A percentile compares a stretch with the other conserved stretches of the same genome.
Evolutionary conservation across 352 stramenopile species (phyloP).

Genomic region (Phytophthora vignae): DNA sequence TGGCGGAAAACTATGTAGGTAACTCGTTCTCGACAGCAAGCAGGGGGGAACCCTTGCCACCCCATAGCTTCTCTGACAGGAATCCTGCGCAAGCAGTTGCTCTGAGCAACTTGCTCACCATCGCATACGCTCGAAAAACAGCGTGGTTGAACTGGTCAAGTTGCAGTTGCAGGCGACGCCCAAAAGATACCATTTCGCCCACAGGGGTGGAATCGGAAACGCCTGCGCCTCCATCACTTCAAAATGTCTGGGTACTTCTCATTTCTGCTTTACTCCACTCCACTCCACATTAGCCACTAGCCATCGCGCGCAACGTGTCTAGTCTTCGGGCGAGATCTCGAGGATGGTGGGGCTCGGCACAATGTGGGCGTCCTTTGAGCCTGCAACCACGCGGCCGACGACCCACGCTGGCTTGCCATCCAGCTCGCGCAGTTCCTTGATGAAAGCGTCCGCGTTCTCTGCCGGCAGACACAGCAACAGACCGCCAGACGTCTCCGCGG

Average conservation of each 20-base stretch:
- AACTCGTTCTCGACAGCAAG: too few relatives aligned
- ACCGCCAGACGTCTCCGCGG: constrained; percentile 95
- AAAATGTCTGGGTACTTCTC: too few relatives aligned
- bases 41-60: too few relatives aligned
- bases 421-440: constrained; percentile 87
- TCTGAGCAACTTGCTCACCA: background rate
- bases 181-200: constrained; percentile 6
- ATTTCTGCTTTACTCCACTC: background rate
- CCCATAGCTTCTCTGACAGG: too few relatives aligned
- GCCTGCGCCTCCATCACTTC: background rate
- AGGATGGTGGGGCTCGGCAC: constrained; percentile 60
- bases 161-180: constrained; percentile 11
- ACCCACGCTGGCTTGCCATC: constrained; percentile 93
- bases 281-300: background rate
- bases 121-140: background rate
- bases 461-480: constrained; percentile 92
- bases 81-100: too few relatives aligned
- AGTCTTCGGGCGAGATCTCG: constrained; percentile 61
- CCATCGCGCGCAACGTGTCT: background rate
- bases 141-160: constrained; percentile 18
- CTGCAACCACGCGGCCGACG: constrained; percentile 89
- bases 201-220: background rate
- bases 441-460: constrained; percentile 86
- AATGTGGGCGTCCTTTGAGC: constrained; percentile 74
- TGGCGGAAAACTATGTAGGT: too few relatives aligned